These are phyloP conservation scores for Pseudocercospora vitis DNA, from an alignment of 2,329 filamentous ascomycete genomes.

Conservation along the genomic window DNA sequence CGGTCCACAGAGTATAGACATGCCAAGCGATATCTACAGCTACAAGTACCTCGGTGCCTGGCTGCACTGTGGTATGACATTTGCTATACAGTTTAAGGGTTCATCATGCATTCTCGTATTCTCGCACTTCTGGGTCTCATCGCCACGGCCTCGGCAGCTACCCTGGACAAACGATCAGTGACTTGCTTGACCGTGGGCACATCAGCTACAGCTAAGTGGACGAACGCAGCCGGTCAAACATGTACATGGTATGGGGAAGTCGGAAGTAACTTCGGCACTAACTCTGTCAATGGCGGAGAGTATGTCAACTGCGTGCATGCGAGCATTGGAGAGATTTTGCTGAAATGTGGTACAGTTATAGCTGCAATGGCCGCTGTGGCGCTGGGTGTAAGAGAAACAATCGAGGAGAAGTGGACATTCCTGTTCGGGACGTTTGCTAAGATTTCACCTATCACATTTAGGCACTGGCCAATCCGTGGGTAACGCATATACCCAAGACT, in stretches of 20 bases:
- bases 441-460: too few species aligned
- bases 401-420: too few species aligned
- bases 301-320: slow-evolving; percentile 32
- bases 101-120: neutral
- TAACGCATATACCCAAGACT: slow-evolving; percentile 54
- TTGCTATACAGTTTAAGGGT: too few species aligned
- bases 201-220: slow-evolving; percentile 51
- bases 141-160: slow-evolving; percentile 7
- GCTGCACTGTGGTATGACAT: too few species aligned
- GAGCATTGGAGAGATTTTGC: neutral
- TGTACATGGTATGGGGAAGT: slow-evolving; percentile 50
- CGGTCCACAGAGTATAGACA: neutral
- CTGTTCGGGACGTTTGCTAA: too few species aligned
- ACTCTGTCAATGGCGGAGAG: slow-evolving; percentile 47
- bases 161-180: slow-evolving; percentile 14
- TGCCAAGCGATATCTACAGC: neutral
- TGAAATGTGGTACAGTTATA: slow-evolving; percentile 42
- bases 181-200: slow-evolving; percentile 44
- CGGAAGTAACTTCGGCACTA: slow-evolving; percentile 52
- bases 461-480: slow-evolving; percentile 45
- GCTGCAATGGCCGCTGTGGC: slow-evolving; percentile 53
- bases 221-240: slow-evolving; percentile 44
- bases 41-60: neutral
- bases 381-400: too few species aligned
- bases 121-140: neutral